These are phyloP conservation scores for Solanum medicagineum DNA, from an alignment of 257 asterid species.

Conservation along the genomic window DNA sequence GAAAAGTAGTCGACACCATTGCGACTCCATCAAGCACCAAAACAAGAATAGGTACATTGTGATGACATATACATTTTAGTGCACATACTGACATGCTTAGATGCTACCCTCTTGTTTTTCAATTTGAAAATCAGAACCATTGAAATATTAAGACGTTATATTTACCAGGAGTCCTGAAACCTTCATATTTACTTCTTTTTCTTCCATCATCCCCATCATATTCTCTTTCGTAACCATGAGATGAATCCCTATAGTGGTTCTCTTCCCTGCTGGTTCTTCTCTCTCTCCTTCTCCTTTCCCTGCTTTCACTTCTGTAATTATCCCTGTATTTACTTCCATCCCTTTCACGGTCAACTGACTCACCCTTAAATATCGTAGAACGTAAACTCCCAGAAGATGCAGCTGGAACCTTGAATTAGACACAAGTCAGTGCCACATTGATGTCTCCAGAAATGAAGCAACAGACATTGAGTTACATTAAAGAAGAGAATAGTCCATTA, in stretches of 20 bases:
- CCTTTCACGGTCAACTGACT: slow-evolving; percentile 26
- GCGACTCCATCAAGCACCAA: neutral
- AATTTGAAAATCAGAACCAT: neutral
- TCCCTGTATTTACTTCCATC: slow-evolving; percentile 40
- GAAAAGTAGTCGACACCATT: neutral
- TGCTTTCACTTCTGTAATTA: slow-evolving; percentile 30
- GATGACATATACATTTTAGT: neutral
- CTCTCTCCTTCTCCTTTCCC: slow-evolving; percentile 28
- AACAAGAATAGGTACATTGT: neutral
- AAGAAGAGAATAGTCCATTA: neutral
- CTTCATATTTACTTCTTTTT: slow-evolving; percentile 59
- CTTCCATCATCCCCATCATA: slow-evolving; percentile 36
- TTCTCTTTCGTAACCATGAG: slow-evolving; percentile 35
- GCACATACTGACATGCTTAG: neutral
- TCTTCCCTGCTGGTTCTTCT: slow-evolving; percentile 30
- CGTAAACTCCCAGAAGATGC: slow-evolving; percentile 39
- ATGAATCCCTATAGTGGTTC: slow-evolving; percentile 50
- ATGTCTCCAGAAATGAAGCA: neutral
- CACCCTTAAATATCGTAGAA: slow-evolving; percentile 38
- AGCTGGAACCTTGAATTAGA: slow-evolving; percentile 27
- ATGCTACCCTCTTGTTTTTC: neutral
- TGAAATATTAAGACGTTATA: neutral
- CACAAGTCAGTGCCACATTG: neutral
- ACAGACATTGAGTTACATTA: neutral
- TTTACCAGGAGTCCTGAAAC: slow-evolving; percentile 63